phyloP scores from a whole-genome alignment of 352 stramenopile species.

The Pythium volutum region DNA sequence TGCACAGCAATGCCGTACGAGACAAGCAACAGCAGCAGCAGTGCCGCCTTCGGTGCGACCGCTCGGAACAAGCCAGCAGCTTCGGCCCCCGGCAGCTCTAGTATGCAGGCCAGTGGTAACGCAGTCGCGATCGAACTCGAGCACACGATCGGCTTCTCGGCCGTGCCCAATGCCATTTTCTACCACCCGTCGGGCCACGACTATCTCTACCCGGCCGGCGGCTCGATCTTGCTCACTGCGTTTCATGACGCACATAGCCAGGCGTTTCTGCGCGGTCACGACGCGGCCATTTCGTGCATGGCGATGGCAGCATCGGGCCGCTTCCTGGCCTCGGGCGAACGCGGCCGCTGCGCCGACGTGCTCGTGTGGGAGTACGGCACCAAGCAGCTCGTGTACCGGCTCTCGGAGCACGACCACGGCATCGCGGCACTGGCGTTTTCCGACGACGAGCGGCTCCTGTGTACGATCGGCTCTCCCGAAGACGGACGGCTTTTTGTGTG shows the following conservation, averaged over 20 bases:
- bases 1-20: slow-evolving; percentile 16
- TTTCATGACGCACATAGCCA: slow-evolving; percentile 81
- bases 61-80: neutral
- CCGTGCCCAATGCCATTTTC: slow-evolving; percentile 77
- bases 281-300: slow-evolving; percentile 77
- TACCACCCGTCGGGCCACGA: slow-evolving; percentile 80
- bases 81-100: neutral
- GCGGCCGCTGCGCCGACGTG: slow-evolving; percentile 77
- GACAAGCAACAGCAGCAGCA: slow-evolving; percentile 5
- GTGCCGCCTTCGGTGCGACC: neutral
- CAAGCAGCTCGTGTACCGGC: slow-evolving; percentile 66
- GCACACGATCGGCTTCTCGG: slow-evolving; percentile 91
- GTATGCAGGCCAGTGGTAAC: too few relatives aligned
- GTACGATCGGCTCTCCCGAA: slow-evolving; percentile 66
- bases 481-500: slow-evolving; percentile 89
- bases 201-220: slow-evolving; percentile 87
- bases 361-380: slow-evolving; percentile 88
- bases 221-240: slow-evolving; percentile 75
- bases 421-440: slow-evolving; percentile 87
- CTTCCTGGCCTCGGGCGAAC: slow-evolving; percentile 85
- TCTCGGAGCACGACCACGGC: slow-evolving; percentile 91
- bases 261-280: slow-evolving; percentile 83
- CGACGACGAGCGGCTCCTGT: slow-evolving; percentile 88
- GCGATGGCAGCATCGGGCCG: slow-evolving; percentile 70
- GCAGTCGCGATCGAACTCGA: slow-evolving; percentile 89